Conservation (phyloP, 108 stramenopile genomes). For the Nannochloropsis oceanica region DNA sequence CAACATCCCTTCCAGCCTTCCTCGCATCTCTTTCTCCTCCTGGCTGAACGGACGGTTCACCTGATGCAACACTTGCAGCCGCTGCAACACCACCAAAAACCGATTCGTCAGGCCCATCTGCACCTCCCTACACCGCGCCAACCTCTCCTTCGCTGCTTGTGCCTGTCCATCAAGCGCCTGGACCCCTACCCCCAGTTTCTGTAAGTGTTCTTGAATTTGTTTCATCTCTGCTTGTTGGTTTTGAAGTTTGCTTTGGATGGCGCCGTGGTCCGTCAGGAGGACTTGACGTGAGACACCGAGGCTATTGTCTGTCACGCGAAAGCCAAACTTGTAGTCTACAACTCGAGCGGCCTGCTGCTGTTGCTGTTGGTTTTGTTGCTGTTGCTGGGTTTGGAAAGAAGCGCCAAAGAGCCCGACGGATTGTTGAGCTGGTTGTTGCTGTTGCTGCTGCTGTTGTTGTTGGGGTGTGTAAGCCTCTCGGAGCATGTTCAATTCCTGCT, state of each 20-base stretch:
- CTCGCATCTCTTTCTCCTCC: not conserved
- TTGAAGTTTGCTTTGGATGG: not conserved
- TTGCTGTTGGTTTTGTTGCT: not conserved
- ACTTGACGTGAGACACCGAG: not conserved
- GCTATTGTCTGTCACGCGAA: not conserved
- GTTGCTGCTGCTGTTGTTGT: not conserved
- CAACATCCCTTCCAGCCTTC: not conserved
- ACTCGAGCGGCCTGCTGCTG: not conserved
- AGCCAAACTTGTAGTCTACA: not conserved
- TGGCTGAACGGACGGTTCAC: not conserved
- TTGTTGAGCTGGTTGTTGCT: not conserved
- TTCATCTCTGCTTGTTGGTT: not conserved
- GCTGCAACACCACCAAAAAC: not conserved
- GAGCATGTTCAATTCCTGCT: not conserved
- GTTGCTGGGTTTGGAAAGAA: not conserved
- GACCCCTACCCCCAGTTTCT: not conserved
- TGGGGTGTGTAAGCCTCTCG: not conserved
- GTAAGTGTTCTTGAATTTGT: not conserved
- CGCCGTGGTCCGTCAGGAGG: not conserved
- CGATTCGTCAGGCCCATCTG: not conserved
- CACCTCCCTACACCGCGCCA: not conserved
- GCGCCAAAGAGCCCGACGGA: not conserved
- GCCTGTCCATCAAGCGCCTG: not conserved
- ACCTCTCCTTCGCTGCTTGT: not conserved
- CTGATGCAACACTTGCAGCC: not conserved